Evolutionary conservation across 2,329 filamentous ascomycete species (phyloP).

Genomic region (Cercospora zeae-maydis): DNA sequence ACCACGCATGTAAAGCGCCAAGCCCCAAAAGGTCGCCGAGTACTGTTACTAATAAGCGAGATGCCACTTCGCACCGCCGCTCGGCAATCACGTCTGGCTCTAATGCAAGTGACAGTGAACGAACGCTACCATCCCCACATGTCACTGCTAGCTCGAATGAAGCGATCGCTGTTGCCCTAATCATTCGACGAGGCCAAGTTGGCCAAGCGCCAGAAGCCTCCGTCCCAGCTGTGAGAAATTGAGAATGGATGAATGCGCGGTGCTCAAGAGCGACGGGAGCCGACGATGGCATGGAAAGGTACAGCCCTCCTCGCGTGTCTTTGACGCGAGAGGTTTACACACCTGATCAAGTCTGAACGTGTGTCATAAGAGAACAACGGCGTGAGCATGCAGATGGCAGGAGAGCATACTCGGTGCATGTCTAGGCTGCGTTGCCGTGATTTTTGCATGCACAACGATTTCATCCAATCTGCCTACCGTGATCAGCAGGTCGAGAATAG

Average conservation of each 20-base stretch:
- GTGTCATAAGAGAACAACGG: no score
- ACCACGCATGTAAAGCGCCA: not conserved
- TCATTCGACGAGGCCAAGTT: not conserved
- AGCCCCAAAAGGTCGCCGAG: not conserved
- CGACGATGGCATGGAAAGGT: not conserved
- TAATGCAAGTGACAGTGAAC: not conserved
- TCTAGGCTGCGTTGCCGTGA: not conserved
- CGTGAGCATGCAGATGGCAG: not conserved
- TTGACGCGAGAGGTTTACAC: no score
- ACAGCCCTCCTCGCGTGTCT: not conserved
- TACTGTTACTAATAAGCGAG: not conserved
- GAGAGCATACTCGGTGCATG: not conserved
- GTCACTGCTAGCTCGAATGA: not conserved
- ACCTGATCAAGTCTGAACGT: no score
- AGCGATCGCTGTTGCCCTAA: not conserved
- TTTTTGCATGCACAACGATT: not conserved
- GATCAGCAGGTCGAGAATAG: constrained; percentile 3
- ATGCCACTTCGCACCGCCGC: not conserved
- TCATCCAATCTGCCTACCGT: not conserved
- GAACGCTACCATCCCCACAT: not conserved
- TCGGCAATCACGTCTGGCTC: not conserved
- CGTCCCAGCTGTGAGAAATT: not conserved
- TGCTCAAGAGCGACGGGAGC: not conserved
- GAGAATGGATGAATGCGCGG: not conserved
- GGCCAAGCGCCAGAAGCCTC: not conserved